These are phyloP conservation scores for Gloeophyllum trabeum DNA, from an alignment of 768 basidiomycete species.

Conservation along the genomic window DNA sequence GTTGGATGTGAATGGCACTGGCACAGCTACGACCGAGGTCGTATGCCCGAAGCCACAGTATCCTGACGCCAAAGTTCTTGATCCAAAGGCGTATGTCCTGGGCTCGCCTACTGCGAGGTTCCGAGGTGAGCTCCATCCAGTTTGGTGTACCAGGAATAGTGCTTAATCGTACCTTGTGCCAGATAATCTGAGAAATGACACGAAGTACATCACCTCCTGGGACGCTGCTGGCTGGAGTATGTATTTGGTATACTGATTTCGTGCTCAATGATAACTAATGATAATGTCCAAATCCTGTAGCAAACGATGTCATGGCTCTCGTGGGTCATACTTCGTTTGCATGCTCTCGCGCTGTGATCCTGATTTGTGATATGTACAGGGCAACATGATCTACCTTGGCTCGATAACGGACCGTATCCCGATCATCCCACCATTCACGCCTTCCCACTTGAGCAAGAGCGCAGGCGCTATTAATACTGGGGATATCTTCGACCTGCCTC, in stretches of 20 bases:
- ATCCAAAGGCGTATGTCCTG: constrained; percentile 10
- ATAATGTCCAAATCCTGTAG: not conserved
- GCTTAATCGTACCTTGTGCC: not conserved
- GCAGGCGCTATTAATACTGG: constrained; percentile 13
- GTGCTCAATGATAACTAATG: not conserved
- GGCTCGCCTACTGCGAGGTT: constrained; percentile 49
- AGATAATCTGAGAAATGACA: constrained; percentile 12
- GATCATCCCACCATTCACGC: constrained; percentile 17
- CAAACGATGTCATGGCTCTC: constrained; percentile 13
- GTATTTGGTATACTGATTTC: not conserved
- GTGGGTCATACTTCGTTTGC: too few species aligned
- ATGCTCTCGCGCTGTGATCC: too few species aligned
- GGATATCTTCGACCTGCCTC: constrained; percentile 17
- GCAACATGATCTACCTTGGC: constrained; percentile 16
- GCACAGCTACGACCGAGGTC: too few species aligned
- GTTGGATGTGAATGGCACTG: too few species aligned
- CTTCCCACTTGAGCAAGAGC: constrained; percentile 10
- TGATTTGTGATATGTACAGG: constrained; percentile 5
- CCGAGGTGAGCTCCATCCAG: constrained; percentile 27
- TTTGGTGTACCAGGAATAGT: not conserved
- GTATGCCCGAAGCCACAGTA: constrained; percentile 22
- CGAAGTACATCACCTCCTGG: constrained; percentile 12
- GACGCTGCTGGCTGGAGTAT: constrained; percentile 12
- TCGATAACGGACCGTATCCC: constrained; percentile 14
- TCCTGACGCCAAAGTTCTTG: too few species aligned